phyloP scores from a whole-genome alignment of 768 basidiomycete species.

The Termitomyces sp. region DNA sequence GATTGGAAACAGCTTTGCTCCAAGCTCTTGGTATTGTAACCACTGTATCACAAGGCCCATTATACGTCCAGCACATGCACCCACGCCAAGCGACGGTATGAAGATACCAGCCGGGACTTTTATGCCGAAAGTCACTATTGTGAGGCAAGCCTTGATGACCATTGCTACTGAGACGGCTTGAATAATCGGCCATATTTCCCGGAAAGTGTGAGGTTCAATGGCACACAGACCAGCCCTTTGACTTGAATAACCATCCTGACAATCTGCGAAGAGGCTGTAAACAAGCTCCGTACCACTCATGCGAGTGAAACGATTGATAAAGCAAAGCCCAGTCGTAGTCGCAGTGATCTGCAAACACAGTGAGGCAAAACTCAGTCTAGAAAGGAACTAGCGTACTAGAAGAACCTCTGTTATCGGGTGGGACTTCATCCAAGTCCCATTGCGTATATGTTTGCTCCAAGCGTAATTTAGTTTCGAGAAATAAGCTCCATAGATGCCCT shows the following conservation, averaged over 20 bases:
- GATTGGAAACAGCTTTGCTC: conserved; percentile 51
- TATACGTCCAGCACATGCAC: conserved; percentile 89
- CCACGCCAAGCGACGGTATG: conserved; percentile 92
- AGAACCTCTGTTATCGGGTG: conserved; percentile 84
- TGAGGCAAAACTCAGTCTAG: not conserved
- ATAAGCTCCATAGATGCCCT: conserved; percentile 93
- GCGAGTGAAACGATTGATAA: conserved; percentile 83
- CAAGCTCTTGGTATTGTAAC: conserved; percentile 58
- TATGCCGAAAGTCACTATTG: conserved; percentile 90
- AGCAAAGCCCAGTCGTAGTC: conserved; percentile 72
- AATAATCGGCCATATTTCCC: conserved; percentile 57
- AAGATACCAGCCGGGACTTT: conserved; percentile 93
- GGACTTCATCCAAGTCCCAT: conserved; percentile 70
- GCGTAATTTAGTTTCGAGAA: conserved; percentile 89
- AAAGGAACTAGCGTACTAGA: conserved; percentile 43
- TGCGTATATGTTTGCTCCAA: conserved; percentile 82
- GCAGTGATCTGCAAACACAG: conserved; percentile 57
- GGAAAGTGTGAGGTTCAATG: conserved; percentile 48
- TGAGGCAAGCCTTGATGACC: conserved; percentile 75
- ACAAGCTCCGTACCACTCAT: conserved; percentile 97
- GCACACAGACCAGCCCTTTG: conserved; percentile 69
- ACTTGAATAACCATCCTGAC: conserved; percentile 49
- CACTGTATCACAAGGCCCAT: conserved; percentile 79
- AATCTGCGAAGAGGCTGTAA: conserved; percentile 88
- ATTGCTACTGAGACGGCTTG: conserved; percentile 68